Evolutionary conservation across 2,329 filamentous ascomycete species (phyloP).

Genomic region (Sarocladiaceae sp.): DNA sequence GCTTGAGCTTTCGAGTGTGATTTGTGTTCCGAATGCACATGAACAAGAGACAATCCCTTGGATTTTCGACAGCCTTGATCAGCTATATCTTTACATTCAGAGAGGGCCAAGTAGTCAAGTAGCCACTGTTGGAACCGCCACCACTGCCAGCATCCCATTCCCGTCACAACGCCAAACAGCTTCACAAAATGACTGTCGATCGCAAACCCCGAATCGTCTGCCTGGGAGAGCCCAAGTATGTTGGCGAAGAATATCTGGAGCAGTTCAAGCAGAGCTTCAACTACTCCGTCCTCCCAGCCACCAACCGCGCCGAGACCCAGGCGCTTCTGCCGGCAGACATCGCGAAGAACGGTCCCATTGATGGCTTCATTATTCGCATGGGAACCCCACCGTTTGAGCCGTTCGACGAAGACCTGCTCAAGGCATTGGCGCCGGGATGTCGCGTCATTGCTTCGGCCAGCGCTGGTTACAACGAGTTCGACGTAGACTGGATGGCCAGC

Average conservation of each 20-base stretch:
- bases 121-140: too few relatives aligned
- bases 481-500: conserved; percentile 34
- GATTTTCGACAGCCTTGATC: too few relatives aligned
- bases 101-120: too few relatives aligned
- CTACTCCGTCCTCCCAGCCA: conserved; percentile 28
- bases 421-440: conserved; percentile 29
- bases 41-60: too few relatives aligned
- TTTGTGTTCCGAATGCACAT: too few relatives aligned
- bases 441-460: conserved; percentile 38
- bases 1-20: too few relatives aligned
- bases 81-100: too few relatives aligned
- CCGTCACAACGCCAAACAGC: background rate
- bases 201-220: conserved; percentile 32
- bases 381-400: conserved; percentile 41
- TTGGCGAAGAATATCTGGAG: conserved; percentile 30
- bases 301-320: conserved; percentile 28
- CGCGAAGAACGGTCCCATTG: conserved; percentile 27
- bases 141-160: too few relatives aligned
- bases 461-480: conserved; percentile 41
- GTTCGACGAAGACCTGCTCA: conserved; percentile 37
- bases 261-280: conserved; percentile 28
- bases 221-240: conserved; percentile 30
- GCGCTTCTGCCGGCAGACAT: conserved; percentile 27
- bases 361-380: conserved; percentile 42
- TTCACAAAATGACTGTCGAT: conserved; percentile 3